Base-by-base conservation (phyloP, 1,284 basidiomycete genomes). In the Trichosporon faecale region DNA sequence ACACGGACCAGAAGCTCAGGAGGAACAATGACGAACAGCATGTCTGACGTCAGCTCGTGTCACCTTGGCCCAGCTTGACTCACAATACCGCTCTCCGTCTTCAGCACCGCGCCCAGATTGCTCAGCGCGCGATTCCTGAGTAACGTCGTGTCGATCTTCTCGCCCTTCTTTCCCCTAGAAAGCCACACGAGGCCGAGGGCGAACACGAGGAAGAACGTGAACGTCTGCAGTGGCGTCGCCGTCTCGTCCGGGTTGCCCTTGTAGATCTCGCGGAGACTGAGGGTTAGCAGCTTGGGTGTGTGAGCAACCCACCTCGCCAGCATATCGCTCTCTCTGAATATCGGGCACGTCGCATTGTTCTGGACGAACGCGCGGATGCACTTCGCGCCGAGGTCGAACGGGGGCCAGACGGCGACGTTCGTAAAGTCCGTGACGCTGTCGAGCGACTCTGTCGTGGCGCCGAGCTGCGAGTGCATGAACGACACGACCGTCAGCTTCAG, bases 181-280 rank as follows among this genome's bases (percentile, higher is more conserved):
- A 57, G 67, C 67, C 67, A 68, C 1, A 65, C 64, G 33, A 37
- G 52, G 11, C 49, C 67, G 7, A 68, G 27, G 1, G 49, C 25
- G 23, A 68, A 68, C 12, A 68, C 21, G 18, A 68, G 57, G 27
- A 68, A 68, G 57, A 71, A 46, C 6, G 33, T 68, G 66, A 31
- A 71, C n/a, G 67, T 68, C 46, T 71, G 67, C 7, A 68, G 60
- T 8, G 70, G 60, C 2, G 66, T 71, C 0, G 70, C 70, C 2
- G 25, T 61, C 11, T 49, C 65, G 27, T 68, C 67, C 2, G 67
- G 65, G n/a, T 63, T n/a, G 27, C 40, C 60, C 21, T 60, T 27
- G 40, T 69, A 69, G 29, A 69, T 46, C n/a, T 69, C 46, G 12
- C 52, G 64, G 14, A 71, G 46, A 60, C 70, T 71, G 46, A 44